Conservation (phyloP, 331 rosid species). For the Saraca asoca region DNA sequence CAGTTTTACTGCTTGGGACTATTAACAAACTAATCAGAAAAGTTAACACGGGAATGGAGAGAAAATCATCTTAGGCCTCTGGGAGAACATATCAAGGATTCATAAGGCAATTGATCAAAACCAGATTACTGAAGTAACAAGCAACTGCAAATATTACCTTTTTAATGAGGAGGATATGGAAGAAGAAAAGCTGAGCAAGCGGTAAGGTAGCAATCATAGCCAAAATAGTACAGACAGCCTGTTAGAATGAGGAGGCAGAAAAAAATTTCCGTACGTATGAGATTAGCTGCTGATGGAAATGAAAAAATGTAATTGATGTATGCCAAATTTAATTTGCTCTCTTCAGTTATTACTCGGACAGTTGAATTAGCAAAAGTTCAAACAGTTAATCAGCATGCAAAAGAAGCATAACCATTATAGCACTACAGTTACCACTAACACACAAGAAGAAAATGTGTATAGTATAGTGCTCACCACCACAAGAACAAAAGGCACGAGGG, state of each 20-base stretch:
- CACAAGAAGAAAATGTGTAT: slow-evolving; percentile 21
- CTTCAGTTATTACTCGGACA: too few species aligned
- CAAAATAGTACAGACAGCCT: slow-evolving; percentile 85
- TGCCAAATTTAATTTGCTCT: slow-evolving; percentile 21
- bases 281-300: background rate
- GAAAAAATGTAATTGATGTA: background rate
- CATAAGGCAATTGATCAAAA: slow-evolving; percentile 8
- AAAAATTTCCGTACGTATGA: background rate
- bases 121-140: slow-evolving; percentile 5
- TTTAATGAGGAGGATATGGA: slow-evolving; percentile 92
- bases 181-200: slow-evolving; percentile 90
- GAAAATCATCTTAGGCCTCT: slow-evolving; percentile 3
- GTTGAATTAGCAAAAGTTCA: too few species aligned
- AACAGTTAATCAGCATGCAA: slow-evolving; percentile 4
- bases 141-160: slow-evolving; percentile 52
- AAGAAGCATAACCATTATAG: slow-evolving; percentile 11
- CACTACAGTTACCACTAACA: background rate
- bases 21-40: background rate
- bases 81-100: background rate
- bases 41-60: background rate
- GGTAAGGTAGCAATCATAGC: slow-evolving; percentile 96
- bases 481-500: slow-evolving; percentile 74
- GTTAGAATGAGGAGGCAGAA: slow-evolving; percentile 28
- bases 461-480: slow-evolving; percentile 74
- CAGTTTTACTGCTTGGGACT: background rate